Percentiles rank a stretch among this genome's conserved stretches.
Conservation (phyloP, 495 filamentous ascomycete genomes). For the Xylaria grammica region DNA sequence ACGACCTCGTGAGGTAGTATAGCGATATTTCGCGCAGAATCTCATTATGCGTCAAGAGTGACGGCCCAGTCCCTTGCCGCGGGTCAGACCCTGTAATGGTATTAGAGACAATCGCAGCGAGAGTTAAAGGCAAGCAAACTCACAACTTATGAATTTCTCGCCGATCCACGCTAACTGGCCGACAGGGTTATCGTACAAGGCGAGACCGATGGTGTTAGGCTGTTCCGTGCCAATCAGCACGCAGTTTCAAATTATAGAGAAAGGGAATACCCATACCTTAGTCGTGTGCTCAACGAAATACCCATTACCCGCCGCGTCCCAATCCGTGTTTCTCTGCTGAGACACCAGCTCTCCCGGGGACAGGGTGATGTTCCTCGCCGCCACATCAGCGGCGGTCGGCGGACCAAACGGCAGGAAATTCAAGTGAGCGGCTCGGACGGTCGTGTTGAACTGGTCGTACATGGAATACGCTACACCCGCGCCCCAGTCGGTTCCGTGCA, state of each 20-base stretch:
- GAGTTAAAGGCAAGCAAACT: neutral
- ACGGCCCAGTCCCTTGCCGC: constrained; percentile 21
- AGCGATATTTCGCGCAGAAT: constrained; percentile 38
- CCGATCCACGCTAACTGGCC: constrained; percentile 46
- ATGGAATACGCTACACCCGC: constrained; percentile 29
- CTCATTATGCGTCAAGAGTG: constrained; percentile 29
- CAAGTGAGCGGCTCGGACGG: constrained; percentile 19
- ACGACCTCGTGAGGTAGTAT: constrained; percentile 36
- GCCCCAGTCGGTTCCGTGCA: constrained; percentile 45
- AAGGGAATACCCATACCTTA: neutral
- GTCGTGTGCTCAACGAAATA: neutral
- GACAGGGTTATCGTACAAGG: constrained; percentile 44
- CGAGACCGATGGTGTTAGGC: constrained; percentile 47
- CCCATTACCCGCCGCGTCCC: neutral
- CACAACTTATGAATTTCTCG: constrained; percentile 41
- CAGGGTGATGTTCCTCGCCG: constrained; percentile 21
- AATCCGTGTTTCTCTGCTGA: constrained; percentile 18
- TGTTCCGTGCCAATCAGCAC: constrained; percentile 20
- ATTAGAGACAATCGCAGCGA: constrained; percentile 1
- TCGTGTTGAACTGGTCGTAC: constrained; percentile 31
- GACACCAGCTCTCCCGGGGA: constrained; percentile 22
- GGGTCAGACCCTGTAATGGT: constrained; percentile 23
- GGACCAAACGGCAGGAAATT: constrained; percentile 28
- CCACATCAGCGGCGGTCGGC: constrained; percentile 21
- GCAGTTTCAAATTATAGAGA: constrained; percentile 5